These are phyloP conservation scores for Penicillium flavigenum DNA, from an alignment of 495 filamentous ascomycete genomes.

Conservation along the genomic window DNA sequence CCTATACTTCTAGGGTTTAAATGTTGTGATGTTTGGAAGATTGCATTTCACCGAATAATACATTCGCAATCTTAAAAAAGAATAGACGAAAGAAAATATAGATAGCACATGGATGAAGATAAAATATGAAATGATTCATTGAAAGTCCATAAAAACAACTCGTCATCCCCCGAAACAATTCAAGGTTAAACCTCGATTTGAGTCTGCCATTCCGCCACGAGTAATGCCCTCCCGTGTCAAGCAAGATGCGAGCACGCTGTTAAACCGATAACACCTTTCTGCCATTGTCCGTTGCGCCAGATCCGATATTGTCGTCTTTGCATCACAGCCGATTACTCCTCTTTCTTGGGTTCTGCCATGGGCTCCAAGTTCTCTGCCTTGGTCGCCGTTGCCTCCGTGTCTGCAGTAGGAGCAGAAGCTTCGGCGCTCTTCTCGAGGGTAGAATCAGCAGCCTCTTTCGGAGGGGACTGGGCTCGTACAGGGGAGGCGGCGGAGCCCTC, in stretches of 20 bases:
- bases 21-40: background rate
- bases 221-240: slow-evolving; percentile 24
- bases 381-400: slow-evolving; percentile 21
- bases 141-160: slow-evolving; percentile 1
- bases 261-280: slow-evolving; percentile 45
- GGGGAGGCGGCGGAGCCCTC: slow-evolving; percentile 23
- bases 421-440: slow-evolving; percentile 16
- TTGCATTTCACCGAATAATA: slow-evolving; percentile 12
- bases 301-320: slow-evolving; percentile 24
- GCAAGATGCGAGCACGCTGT: slow-evolving; percentile 27
- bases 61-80: slow-evolving; percentile 16
- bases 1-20: background rate
- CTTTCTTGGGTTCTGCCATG: slow-evolving; percentile 32
- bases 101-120: slow-evolving; percentile 4
- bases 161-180: background rate
- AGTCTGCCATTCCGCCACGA: slow-evolving; percentile 13
- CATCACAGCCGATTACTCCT: slow-evolving; percentile 28
- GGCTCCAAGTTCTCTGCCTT: slow-evolving; percentile 28
- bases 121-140: slow-evolving; percentile 12
- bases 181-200: slow-evolving; percentile 1
- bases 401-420: slow-evolving; percentile 20
- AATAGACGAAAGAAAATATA: slow-evolving; percentile 8
- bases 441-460: slow-evolving; percentile 25
- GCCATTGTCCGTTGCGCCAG: slow-evolving; percentile 46
- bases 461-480: slow-evolving; percentile 19